Base-by-base conservation (phyloP, 2,329 filamentous ascomycete species). In the Coccinonectria pachysandricola region DNA sequence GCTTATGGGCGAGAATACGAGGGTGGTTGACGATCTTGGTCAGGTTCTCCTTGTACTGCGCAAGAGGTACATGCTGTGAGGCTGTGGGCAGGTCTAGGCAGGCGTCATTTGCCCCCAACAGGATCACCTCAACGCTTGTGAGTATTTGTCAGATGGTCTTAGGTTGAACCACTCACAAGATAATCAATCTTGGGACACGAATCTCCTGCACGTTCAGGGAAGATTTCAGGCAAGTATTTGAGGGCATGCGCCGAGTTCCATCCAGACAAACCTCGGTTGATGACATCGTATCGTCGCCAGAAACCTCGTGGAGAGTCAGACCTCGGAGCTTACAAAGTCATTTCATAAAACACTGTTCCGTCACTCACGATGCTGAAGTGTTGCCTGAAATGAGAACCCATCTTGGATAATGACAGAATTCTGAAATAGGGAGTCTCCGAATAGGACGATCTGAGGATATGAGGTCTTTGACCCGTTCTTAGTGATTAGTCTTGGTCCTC, bases 101-200 rank as follows among this genome's bases (percentile, higher is more conserved):
- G 4, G 88, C 79, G 54, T 96, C 91, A 50, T 98, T 96, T 42
- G 91, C 84, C 11, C 91, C 91, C 34, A 95, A 76, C 39, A 93
- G 78, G 32, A 94, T 57, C 19, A 80, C 62, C 80, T 86, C 31
- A 11, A 14, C 6, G n/a, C n/a, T 27, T 7, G 8, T 11, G 6
- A 9, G 10, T 20, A 19, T 9, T 6, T 3, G 18, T 15, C 5
- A 12, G 3, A 10, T 7, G 8, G 11, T 10, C 3, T 12, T 15
- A 21, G 12, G 12, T 12, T 12, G 21, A 3, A 12, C 7, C 10
- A 43, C 65, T 45, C 52, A 82, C 79, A 38, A 88, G 54, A 43
- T 82, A 79, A 31, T 74, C 70, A 31, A 87, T 66, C 46, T 66
- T 69, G 7, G 72, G 65, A 15, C 66, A 68, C 3, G 57, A 52